Percentiles rank a stretch among this genome's conserved stretches.
Evolutionary conservation across 2,329 filamentous ascomycete genomes (phyloP).

Genomic region (Pestalotiopsis fici): DNA sequence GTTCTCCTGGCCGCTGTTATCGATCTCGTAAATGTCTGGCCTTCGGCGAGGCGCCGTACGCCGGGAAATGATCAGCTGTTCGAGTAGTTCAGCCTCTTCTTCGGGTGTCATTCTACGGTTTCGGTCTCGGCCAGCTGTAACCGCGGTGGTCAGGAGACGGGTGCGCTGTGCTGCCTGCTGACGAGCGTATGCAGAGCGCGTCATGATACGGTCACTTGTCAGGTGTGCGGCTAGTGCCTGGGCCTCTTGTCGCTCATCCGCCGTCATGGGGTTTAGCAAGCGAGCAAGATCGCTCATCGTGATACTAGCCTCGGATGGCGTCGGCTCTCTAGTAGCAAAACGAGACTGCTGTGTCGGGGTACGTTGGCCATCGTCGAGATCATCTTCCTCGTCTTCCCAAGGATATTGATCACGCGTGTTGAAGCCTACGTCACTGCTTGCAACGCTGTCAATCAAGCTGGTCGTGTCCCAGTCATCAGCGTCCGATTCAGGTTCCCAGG

Average conservation of each 20-base stretch:
- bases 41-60: slow-evolving; percentile 32
- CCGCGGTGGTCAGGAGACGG: slow-evolving; percentile 61
- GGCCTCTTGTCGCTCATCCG: slow-evolving; percentile 80
- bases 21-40: slow-evolving; percentile 10
- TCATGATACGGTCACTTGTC: slow-evolving; percentile 70
- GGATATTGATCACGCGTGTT: slow-evolving; percentile 50
- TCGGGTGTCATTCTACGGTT: slow-evolving; percentile 47
- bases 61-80: slow-evolving; percentile 59
- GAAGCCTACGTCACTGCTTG: slow-evolving; percentile 36
- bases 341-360: slow-evolving; percentile 75
- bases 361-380: slow-evolving; percentile 53
- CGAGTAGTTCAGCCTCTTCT: slow-evolving; percentile 62
- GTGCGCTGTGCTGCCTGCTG: slow-evolving; percentile 70
- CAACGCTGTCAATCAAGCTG: slow-evolving; percentile 65
- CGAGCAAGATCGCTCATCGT: slow-evolving; percentile 71
- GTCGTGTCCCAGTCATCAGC: slow-evolving; percentile 72
- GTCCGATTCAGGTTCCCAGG: slow-evolving; percentile 62
- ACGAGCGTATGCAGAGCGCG: slow-evolving; percentile 74
- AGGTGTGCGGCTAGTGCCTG: slow-evolving; percentile 80
- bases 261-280: slow-evolving; percentile 77
- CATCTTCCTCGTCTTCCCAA: slow-evolving; percentile 46
- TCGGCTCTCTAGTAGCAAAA: slow-evolving; percentile 48
- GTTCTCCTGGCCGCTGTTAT: slow-evolving; percentile 11
- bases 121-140: slow-evolving; percentile 31
- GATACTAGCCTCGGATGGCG: slow-evolving; percentile 65